These are phyloP conservation scores for Sequoiadendron giganteum DNA, from an alignment of 75 land plant genomes.

Conservation along the genomic window DNA sequence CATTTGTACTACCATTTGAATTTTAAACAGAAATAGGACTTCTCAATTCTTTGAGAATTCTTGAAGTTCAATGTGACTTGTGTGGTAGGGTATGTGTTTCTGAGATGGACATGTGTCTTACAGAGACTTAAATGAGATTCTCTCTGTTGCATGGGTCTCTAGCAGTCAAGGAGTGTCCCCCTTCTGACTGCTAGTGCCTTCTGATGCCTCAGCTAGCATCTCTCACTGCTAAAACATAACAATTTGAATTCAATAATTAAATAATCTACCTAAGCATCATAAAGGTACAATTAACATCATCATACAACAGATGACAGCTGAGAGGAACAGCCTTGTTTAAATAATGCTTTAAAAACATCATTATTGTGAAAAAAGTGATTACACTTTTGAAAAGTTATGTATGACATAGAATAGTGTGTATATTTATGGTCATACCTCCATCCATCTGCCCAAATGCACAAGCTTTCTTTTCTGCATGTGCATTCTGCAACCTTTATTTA, in stretches of 20 bases:
- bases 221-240: too few species aligned
- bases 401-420: too few species aligned
- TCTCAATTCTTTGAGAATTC: too few species aligned
- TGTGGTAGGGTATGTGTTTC: not conserved
- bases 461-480: not conserved
- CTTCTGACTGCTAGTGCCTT: not conserved
- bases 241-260: too few species aligned
- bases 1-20: not conserved
- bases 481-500: not conserved
- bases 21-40: too few species aligned
- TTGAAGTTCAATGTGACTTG: not conserved
- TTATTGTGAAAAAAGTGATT: too few species aligned
- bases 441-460: not conserved
- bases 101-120: not conserved
- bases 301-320: not conserved
- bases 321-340: too few species aligned
- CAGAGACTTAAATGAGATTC: not conserved
- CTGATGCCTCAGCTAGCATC: not conserved
- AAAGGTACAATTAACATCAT: not conserved
- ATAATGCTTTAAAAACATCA: too few species aligned
- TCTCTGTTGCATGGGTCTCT: not conserved
- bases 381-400: too few species aligned
- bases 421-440: too few species aligned
- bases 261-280: not conserved
- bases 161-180: not conserved